Evolutionary conservation across 2,329 filamentous ascomycete species (phyloP).

Genomic region (Aspergillus aculeatinus): DNA sequence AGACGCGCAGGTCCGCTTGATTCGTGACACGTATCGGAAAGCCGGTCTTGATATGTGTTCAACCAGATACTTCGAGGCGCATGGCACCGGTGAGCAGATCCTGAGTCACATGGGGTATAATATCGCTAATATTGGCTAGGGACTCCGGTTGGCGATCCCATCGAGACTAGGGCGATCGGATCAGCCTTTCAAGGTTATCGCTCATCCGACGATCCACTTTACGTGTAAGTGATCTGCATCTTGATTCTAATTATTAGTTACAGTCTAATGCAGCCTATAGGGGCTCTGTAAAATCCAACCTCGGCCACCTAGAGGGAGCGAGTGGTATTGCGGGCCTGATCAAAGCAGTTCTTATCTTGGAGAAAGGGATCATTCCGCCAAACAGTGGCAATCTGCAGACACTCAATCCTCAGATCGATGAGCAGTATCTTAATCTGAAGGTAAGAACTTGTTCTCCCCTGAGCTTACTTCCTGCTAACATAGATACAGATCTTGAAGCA

Average conservation of each 20-base stretch:
- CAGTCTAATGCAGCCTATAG: neutral
- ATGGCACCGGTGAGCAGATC: constrained; percentile 8
- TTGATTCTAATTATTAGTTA: neutral
- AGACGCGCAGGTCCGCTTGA: constrained; percentile 32
- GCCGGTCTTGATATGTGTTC: constrained; percentile 8
- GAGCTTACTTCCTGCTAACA: neutral
- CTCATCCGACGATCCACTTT: constrained; percentile 1
- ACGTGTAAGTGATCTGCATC: neutral
- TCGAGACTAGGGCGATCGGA: constrained; percentile 17
- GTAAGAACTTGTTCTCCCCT: neutral
- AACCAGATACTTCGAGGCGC: constrained; percentile 15
- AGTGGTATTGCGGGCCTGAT: constrained; percentile 43
- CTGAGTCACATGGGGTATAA: neutral
- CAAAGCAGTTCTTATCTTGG: constrained; percentile 45
- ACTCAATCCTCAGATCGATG: constrained; percentile 10
- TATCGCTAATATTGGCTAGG: constrained; percentile 27
- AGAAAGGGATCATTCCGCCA: constrained; percentile 46
- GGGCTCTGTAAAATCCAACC: constrained; percentile 12
- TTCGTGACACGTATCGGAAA: constrained; percentile 22
- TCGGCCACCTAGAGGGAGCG: constrained; percentile 31
- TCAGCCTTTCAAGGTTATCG: constrained; percentile 8
- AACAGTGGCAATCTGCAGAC: constrained; percentile 31
- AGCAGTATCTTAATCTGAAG: constrained; percentile 6
- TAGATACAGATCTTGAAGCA: constrained; percentile 9
- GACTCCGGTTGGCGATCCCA: constrained; percentile 29